Conservation (phyloP, 2,329 filamentous ascomycete species). For the Emericellopsis atlantica region DNA sequence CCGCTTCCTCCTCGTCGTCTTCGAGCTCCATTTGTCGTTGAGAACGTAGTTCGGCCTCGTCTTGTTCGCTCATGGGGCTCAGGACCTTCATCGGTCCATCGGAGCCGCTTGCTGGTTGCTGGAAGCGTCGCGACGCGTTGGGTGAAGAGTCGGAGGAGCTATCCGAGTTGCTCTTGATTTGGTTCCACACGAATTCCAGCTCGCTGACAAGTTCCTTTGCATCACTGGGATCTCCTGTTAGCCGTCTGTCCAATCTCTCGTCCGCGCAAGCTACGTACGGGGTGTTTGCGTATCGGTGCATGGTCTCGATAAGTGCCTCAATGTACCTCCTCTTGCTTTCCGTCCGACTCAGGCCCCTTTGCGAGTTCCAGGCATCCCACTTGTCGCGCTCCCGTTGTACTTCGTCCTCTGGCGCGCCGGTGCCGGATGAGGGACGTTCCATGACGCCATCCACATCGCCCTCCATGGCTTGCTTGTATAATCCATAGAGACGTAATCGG, state of each 20-base stretch:
- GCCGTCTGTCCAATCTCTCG: conserved; percentile 1
- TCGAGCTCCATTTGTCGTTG: conserved; percentile 32
- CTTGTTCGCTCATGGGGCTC: conserved; percentile 76
- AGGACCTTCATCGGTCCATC: conserved; percentile 55
- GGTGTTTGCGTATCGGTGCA: conserved; percentile 91
- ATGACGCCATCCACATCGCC: conserved; percentile 92
- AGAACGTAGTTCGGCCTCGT: conserved; percentile 49
- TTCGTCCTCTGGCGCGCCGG: conserved; percentile 36
- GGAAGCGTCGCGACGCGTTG: conserved; percentile 32
- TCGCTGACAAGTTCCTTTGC: conserved; percentile 80
- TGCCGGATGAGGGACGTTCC: conserved; percentile 55
- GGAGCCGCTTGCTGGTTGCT: conserved; percentile 33
- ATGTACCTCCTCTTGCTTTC: conserved; percentile 94
- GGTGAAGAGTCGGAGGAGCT: conserved; percentile 47
- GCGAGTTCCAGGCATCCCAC: conserved; percentile 92
- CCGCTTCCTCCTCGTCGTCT: conserved; percentile 27
- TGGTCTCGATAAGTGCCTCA: conserved; percentile 85
- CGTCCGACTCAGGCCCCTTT: conserved; percentile 71
- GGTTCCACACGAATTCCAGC: conserved; percentile 98
- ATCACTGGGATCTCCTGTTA: conserved; percentile 36
- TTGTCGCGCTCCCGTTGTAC: conserved; percentile 50
- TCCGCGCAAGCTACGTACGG: conserved; percentile 34
- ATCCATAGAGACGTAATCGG: conserved; percentile 84
- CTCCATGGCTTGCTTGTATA: conserved; percentile 99
- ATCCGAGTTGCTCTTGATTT: conserved; percentile 78